These are phyloP conservation scores for Pyrenophora seminiperda DNA, from an alignment of 2,329 filamentous ascomycete species.

Conservation along the genomic window DNA sequence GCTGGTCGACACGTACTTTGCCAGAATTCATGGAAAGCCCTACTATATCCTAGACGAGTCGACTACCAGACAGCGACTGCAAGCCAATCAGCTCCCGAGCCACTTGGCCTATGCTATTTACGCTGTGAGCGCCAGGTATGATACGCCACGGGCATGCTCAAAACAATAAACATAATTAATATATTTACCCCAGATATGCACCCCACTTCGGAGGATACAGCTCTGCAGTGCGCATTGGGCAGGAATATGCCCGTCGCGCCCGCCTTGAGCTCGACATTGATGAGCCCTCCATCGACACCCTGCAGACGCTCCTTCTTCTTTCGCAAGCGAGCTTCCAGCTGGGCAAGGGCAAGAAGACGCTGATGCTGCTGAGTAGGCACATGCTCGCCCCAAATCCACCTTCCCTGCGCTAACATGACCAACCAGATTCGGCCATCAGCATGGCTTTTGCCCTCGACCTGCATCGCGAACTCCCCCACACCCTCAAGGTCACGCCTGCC, in stretches of 20 bases:
- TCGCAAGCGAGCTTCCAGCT: constrained; percentile 76
- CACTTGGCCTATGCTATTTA: constrained; percentile 60
- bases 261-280: constrained; percentile 75
- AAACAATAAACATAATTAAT: constrained; percentile 54
- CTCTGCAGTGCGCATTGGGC: constrained; percentile 68
- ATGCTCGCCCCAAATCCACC: background rate
- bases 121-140: constrained; percentile 53
- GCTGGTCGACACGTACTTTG: constrained; percentile 79
- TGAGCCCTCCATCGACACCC: constrained; percentile 76
- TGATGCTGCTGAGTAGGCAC: constrained; percentile 76
- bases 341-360: constrained; percentile 81
- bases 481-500: constrained; percentile 64
- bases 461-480: constrained; percentile 73
- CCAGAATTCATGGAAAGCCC: constrained; percentile 78
- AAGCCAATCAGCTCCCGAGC: constrained; percentile 66
- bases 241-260: constrained; percentile 74
- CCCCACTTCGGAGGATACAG: constrained; percentile 69
- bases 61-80: constrained; percentile 71
- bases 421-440: constrained; percentile 71
- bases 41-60: constrained; percentile 82
- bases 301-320: constrained; percentile 77
- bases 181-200: constrained; percentile 63
- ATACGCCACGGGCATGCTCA: constrained; percentile 38
- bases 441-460: constrained; percentile 84
- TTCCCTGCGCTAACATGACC: constrained; percentile 23